Conservation (phyloP, 352 stramenopile species). For the Globisporangium alternatum region DNA sequence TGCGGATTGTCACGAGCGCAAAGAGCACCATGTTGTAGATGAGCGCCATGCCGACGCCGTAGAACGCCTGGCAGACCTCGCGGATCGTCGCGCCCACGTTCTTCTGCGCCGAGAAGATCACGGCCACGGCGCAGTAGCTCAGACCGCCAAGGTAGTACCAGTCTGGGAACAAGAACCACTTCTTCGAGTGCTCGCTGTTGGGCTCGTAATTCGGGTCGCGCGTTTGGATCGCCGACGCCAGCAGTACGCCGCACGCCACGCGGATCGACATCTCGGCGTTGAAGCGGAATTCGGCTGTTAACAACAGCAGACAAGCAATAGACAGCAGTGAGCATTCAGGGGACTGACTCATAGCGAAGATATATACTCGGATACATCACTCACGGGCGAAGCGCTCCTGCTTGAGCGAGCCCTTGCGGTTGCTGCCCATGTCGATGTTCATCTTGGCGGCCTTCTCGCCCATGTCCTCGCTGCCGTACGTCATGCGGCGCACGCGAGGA, state of each 20-base stretch:
- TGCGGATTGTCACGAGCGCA: conserved; percentile 36
- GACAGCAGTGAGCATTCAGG: background rate
- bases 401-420: conserved; percentile 49
- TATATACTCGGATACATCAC: conserved; percentile 10
- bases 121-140: conserved; percentile 72
- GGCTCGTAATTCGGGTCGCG: conserved; percentile 45
- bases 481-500: conserved; percentile 40
- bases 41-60: conserved; percentile 72
- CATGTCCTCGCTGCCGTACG: conserved; percentile 53
- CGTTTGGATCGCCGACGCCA: conserved; percentile 71
- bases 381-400: conserved; percentile 49
- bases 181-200: conserved; percentile 42
- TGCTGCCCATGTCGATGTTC: conserved; percentile 56
- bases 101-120: conserved; percentile 75
- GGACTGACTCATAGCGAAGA: background rate
- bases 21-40: conserved; percentile 81
- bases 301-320: conserved; percentile 4
- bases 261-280: conserved; percentile 70
- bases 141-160: conserved; percentile 70
- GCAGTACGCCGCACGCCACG: conserved; percentile 59
- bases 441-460: conserved; percentile 68
- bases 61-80: conserved; percentile 72
- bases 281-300: conserved; percentile 56
- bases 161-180: conserved; percentile 69
- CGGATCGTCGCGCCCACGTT: conserved; percentile 68